Evolutionary conservation across 2,329 filamentous ascomycete genomes (phyloP).

Genomic region (Verticillium alfalfae): DNA sequence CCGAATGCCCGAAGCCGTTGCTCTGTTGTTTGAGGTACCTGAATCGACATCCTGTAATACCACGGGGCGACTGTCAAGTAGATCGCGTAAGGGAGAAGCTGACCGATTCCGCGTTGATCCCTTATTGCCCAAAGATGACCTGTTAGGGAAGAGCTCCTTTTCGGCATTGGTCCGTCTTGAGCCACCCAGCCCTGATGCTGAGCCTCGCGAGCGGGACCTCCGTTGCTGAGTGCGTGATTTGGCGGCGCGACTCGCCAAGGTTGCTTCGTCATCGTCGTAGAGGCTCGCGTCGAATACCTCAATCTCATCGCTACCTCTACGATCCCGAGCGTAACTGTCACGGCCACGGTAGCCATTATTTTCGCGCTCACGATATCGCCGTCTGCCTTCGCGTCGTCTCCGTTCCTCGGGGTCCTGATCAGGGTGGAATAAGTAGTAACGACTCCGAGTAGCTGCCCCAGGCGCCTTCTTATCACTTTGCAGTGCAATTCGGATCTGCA

Average conservation of each 20-base stretch:
- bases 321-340: constrained; percentile 26
- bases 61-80: constrained; percentile 4
- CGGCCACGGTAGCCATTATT: constrained; percentile 21
- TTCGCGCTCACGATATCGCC: constrained; percentile 58
- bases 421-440: constrained; percentile 89
- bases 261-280: constrained; percentile 66
- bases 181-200: constrained; percentile 14
- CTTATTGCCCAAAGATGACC: constrained; percentile 14
- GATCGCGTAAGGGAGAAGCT: constrained; percentile 41
- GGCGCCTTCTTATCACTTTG: constrained; percentile 72
- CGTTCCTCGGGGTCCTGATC: constrained; percentile 79
- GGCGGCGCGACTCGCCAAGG: constrained; percentile 20
- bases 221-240: constrained; percentile 27
- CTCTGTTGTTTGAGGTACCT: constrained; percentile 25
- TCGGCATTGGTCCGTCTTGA: constrained; percentile 33
- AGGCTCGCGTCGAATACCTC: constrained; percentile 67
- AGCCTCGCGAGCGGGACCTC: constrained; percentile 7
- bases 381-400: constrained; percentile 49
- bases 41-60: not conserved
- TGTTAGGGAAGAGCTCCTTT: constrained; percentile 60
- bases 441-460: constrained; percentile 73
- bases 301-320: constrained; percentile 41
- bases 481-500: constrained; percentile 71
- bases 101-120: constrained; percentile 38
- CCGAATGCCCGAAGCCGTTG: constrained; percentile 25